Percentiles rank a stretch among this genome's conserved stretches.
Conservation (phyloP, 108 stramenopile species). For the Pseudonitzschia multiseries region DNA sequence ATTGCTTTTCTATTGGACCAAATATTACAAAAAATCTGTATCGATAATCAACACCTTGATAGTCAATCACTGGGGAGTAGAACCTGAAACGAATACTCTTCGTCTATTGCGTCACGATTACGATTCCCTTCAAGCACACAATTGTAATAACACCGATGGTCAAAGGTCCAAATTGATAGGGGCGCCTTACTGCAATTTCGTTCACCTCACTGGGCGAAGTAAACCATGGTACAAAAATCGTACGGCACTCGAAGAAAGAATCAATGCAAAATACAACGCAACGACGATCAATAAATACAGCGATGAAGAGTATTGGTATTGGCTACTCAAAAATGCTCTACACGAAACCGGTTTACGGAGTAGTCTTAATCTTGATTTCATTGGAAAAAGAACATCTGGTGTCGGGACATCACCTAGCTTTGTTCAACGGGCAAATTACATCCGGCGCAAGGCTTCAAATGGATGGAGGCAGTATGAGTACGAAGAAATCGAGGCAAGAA, state of each 20-base stretch:
- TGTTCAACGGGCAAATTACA: not conserved
- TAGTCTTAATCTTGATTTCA: not conserved
- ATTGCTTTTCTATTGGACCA: conserved; percentile 51
- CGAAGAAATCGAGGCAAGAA: too few relatives aligned
- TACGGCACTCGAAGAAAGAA: not conserved
- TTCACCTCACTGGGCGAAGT: conserved; percentile 37
- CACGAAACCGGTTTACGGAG: not conserved
- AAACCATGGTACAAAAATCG: conserved; percentile 46
- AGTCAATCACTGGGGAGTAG: conserved; percentile 29
- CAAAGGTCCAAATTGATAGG: not conserved
- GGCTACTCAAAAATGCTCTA: conserved; percentile 11
- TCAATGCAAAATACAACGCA: not conserved
- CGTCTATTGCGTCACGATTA: not conserved
- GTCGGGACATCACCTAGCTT: conserved; percentile 6
- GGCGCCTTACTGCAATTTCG: conserved; percentile 39
- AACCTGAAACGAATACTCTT: conserved; percentile 1
- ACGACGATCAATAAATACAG: not conserved
- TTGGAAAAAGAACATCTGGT: not conserved
- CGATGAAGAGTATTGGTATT: conserved; percentile 6
- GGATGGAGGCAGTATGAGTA: conserved; percentile 20
- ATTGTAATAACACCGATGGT: not conserved
- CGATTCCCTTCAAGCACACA: not conserved
- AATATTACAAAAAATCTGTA: conserved; percentile 41
- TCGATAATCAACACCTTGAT: conserved; percentile 31
- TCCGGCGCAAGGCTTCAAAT: conserved; percentile 4